Evolutionary conservation across 2,329 filamentous ascomycete genomes (phyloP), one percentile per base, ranked within the genome.

Genomic region (Furcasterigmium sp.): DNA sequence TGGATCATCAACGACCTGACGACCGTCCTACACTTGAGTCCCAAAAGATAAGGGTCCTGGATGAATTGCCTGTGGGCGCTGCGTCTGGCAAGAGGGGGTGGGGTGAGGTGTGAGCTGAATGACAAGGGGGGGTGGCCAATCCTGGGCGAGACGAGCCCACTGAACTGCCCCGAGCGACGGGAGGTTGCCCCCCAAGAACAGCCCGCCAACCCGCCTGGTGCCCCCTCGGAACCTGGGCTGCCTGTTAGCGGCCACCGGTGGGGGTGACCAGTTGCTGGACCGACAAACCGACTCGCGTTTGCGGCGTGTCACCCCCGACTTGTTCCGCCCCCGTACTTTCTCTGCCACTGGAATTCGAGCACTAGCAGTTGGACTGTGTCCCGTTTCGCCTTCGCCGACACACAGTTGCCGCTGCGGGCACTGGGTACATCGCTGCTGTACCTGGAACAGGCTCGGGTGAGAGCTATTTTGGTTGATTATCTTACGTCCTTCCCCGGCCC

Each of bases 251-350:
- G 23, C 23, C 23, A 26, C 23, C 11, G 23, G 23, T 26, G 23
- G 23, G 23, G 23, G 23, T 26, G 23, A 7, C 23, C 23, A 26
- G 23, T 26, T 26, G 23, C 23, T 26, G 8, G 8, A 15, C n/a
- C 11, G 32, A 15, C 32, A 17, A 15, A 15, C 10, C 29, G 29
- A 32, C 11, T 17, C 32, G 32, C 32, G 32, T 35, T 35, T 35
- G 32, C 32, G 32, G 32, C 32, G 32, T 35, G n/a, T 35, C n/a
- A 15, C n/a, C 29, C 30, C 32, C 32, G 32, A 35, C 32, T 35
- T 35, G 32, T 35, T 17, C 32, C 32, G 32, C n/a, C n/a, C n/a
- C n/a, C n/a, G n/a, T n/a, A n/a, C n/a, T n/a, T 17, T 17, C 8
- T 18, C n/a, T 35, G 32, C 32, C 32, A 35, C 32, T 35, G 32